Base-by-base conservation (phyloP, 108 stramenopile species). In the Cyclotella atomus region DNA sequence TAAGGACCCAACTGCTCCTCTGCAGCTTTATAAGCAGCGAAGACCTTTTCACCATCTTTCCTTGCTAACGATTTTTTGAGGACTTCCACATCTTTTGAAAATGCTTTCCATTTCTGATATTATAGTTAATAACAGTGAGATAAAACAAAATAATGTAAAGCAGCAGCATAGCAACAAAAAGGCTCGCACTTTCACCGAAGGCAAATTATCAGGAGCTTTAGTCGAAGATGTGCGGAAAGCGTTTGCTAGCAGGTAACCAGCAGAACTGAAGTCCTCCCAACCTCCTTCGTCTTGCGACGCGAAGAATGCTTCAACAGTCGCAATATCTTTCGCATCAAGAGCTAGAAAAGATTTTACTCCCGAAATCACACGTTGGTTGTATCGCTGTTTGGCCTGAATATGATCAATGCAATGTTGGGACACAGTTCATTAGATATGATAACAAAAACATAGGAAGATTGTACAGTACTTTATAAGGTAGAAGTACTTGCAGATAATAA, bases 101-200 rank as follows among this genome's bases (percentile, higher is more conserved):
- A 92, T 21, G 88, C 89, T 64, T 95, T 95, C 91, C 90, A 95
- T 79, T 89, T 90, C 90, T 92, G 75, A 56, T 91, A 16, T 12
- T 45, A 72, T 55, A 20, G 21, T 38, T 49, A 28, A 55, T 75
- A n/a, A 16, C 64, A 54, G 44, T 17, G 34, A 44, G 36, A 56
- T 16, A 35, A 45, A 8, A 44, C 25, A 60, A 36, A 15, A 27
- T 15, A 17, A 12, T 54, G 16, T 69, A 52, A 59, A 32, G 6
- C 59, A 55, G 38, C 10, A 19, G 32, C 8, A 17, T 17, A 44
- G 57, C 0, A 20, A 52, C 29, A 28, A 2, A 16, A 36, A 15
- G 5, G 32, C 20, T 57, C 79, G 15, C 49, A 79, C 84, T 81
- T 87, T 81, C 4, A 88, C 84, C 10, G 75, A 59, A 7, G 84